These are phyloP conservation scores for Fraxinus pennsylvanica DNA, from an alignment of 257 asterid species.

Conservation along the genomic window DNA sequence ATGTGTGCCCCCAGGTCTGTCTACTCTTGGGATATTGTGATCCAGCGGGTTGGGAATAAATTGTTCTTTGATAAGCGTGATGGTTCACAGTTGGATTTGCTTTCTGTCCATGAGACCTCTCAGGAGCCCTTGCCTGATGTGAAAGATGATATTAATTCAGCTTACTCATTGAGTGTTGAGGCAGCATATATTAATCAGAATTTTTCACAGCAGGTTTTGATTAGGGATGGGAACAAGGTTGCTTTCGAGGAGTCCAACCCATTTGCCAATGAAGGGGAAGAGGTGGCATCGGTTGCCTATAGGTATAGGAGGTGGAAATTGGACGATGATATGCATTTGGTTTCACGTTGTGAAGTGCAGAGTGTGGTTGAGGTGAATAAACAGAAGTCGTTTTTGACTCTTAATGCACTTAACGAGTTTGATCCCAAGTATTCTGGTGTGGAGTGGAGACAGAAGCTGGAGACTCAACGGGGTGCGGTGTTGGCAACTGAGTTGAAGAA, in stretches of 20 bases:
- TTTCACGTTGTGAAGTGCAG: slow-evolving; percentile 92
- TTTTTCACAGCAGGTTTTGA: slow-evolving; percentile 90
- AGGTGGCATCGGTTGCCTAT: slow-evolving; percentile 88
- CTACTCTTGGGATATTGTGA: slow-evolving; percentile 93
- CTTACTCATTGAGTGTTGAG: slow-evolving; percentile 79
- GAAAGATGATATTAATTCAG: slow-evolving; percentile 91
- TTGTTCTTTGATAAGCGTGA: slow-evolving; percentile 90
- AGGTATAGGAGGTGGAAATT: slow-evolving; percentile 98
- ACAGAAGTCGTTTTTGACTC: slow-evolving; percentile 73
- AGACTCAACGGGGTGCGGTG: slow-evolving; percentile 96
- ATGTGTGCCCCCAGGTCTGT: slow-evolving; percentile 97
- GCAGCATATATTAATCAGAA: slow-evolving; percentile 95
- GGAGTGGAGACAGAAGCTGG: slow-evolving; percentile 97
- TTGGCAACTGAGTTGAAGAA: slow-evolving; percentile 96
- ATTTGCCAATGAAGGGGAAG: slow-evolving; percentile 90
- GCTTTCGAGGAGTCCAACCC: slow-evolving; percentile 91
- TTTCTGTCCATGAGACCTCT: slow-evolving; percentile 89
- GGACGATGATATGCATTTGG: slow-evolving; percentile 73
- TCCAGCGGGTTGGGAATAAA: slow-evolving; percentile 93
- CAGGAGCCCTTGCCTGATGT: slow-evolving; percentile 95
- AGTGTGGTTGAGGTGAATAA: slow-evolving; percentile 80
- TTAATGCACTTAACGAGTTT: slow-evolving; percentile 90
- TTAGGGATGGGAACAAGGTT: slow-evolving; percentile 83
- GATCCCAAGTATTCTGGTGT: slow-evolving; percentile 94
- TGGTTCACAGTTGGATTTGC: slow-evolving; percentile 87